Conservation (phyloP, 2,329 filamentous ascomycete genomes). For the Cadophora luteo-olivacea region DNA sequence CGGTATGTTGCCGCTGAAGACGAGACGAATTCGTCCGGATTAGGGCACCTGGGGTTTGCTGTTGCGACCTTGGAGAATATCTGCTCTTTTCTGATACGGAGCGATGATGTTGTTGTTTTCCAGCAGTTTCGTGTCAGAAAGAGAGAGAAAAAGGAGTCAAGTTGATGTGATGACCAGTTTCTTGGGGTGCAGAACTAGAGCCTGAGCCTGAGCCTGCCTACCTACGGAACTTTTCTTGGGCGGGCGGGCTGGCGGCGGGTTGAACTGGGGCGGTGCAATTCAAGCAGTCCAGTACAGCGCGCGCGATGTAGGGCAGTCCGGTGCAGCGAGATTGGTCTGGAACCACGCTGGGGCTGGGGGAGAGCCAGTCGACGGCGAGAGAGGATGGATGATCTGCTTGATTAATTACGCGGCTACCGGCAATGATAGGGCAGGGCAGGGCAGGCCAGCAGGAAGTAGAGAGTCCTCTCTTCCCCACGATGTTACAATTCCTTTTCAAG, state of each 20-base stretch:
- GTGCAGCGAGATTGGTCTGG: slow-evolving; percentile 5
- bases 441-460: not conserved
- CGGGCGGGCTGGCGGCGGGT: not conserved
- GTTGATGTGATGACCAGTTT: not conserved
- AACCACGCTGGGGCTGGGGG: not conserved
- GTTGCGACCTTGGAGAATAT: not conserved
- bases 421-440: slow-evolving; percentile 4
- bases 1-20: not conserved
- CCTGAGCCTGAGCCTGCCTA: not conserved
- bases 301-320: not conserved
- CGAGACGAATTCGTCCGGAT: not conserved
- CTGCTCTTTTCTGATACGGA: not conserved
- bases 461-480: not conserved
- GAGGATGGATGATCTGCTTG: not conserved
- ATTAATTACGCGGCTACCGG: slow-evolving; percentile 6
- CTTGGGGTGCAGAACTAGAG: slow-evolving; percentile 8
- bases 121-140: not conserved
- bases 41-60: not conserved
- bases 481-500: not conserved
- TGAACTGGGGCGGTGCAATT: slow-evolving; percentile 4
- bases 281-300: not conserved
- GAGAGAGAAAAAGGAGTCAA: not conserved
- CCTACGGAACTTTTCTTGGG: not conserved
- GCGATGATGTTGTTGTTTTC: not conserved
- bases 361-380: not conserved